These are phyloP conservation scores for Mycena filopes DNA, from an alignment of 768 basidiomycete species.

Conservation along the genomic window DNA sequence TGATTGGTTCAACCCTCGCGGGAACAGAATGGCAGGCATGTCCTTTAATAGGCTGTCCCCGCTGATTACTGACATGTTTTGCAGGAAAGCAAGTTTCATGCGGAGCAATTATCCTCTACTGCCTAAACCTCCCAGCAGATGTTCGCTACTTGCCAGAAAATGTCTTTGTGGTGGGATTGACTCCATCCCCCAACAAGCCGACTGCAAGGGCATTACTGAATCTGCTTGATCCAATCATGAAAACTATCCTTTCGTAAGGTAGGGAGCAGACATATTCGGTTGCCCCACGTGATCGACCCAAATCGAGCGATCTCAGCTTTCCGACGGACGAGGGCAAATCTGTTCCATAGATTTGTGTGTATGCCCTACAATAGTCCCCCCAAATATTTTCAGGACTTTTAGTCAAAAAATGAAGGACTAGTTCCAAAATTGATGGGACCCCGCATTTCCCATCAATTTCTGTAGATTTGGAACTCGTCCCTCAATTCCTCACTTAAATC, in stretches of 20 bases:
- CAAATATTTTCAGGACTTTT: too few relatives aligned
- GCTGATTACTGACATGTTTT: not conserved
- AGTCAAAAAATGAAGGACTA: too few relatives aligned
- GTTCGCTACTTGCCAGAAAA: conserved; percentile 37
- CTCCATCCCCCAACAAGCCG: conserved; percentile 41
- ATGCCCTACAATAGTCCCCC: too few relatives aligned
- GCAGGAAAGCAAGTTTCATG: conserved; percentile 14
- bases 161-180: conserved; percentile 38
- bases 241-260: conserved; percentile 8
- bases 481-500: too few relatives aligned
- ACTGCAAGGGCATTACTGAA: conserved; percentile 12
- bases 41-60: not conserved
- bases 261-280: too few relatives aligned
- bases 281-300: too few relatives aligned
- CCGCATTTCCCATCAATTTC: too few relatives aligned
- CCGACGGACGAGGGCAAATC: too few relatives aligned
- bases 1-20: conserved; percentile 39
- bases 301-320: too few relatives aligned
- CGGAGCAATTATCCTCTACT: conserved; percentile 31
- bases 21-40: conserved; percentile 36
- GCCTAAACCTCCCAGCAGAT: conserved; percentile 40
- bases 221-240: conserved; percentile 20
- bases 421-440: too few relatives aligned
- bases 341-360: too few relatives aligned
- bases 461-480: too few relatives aligned